Conservation (phyloP, 768 basidiomycete genomes). For the Rhodotorula babjevae region DNA sequence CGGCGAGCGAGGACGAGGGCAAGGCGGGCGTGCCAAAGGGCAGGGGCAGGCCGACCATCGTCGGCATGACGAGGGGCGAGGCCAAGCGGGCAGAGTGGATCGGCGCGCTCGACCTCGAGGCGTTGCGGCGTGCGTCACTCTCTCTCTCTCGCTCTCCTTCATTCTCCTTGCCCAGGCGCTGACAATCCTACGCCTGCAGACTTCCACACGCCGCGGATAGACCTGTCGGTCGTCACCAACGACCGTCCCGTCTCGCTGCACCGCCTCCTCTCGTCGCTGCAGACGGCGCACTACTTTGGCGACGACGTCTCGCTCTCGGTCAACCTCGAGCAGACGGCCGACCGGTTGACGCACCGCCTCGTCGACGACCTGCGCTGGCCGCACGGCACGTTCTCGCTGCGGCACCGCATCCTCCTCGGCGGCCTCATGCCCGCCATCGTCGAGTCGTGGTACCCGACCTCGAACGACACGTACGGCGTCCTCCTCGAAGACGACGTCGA, state of each 20-base stretch:
- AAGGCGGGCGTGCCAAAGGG: not conserved
- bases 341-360: slow-evolving; percentile 57
- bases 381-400: slow-evolving; percentile 58
- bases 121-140: slow-evolving; percentile 56
- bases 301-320: slow-evolving; percentile 63
- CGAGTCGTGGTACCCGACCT: slow-evolving; percentile 80
- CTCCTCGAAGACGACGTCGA: slow-evolving; percentile 83
- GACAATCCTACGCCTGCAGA: slow-evolving; percentile 50
- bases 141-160: not conserved
- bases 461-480: slow-evolving; percentile 68
- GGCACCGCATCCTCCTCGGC: slow-evolving; percentile 71
- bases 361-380: slow-evolving; percentile 58
- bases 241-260: slow-evolving; percentile 65
- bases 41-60: slow-evolving; percentile 12
- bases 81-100: slow-evolving; percentile 61
- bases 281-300: slow-evolving; percentile 61
- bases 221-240: slow-evolving; percentile 71
- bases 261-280: slow-evolving; percentile 63
- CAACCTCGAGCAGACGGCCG: slow-evolving; percentile 71
- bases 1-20: not conserved
- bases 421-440: slow-evolving; percentile 77
- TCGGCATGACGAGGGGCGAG: slow-evolving; percentile 46
- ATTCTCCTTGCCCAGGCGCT: too few species aligned
- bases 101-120: slow-evolving; percentile 55
- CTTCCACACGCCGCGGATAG: slow-evolving; percentile 67